Conservation (phyloP, 805 yeast genomes). For the Wickerhamomyces bisporus region DNA sequence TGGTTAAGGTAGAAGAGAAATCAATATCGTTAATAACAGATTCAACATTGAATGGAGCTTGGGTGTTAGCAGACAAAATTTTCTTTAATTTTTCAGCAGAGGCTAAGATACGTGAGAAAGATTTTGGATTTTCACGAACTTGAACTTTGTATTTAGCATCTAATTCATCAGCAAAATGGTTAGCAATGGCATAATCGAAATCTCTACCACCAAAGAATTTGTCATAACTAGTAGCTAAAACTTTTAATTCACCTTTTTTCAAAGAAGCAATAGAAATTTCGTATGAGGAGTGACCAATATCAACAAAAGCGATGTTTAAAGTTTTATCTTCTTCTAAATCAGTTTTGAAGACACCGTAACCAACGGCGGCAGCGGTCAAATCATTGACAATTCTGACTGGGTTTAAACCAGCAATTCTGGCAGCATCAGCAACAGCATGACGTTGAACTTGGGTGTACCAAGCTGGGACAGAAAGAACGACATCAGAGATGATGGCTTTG, state of each 20-base stretch:
- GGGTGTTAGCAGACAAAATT: slow-evolving; percentile 90
- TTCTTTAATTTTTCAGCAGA: slow-evolving; percentile 94
- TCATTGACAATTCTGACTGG: slow-evolving; percentile 98
- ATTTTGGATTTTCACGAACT: slow-evolving; percentile 87
- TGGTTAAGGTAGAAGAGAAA: slow-evolving; percentile 79
- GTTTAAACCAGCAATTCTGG: slow-evolving; percentile 92
- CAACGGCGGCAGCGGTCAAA: slow-evolving; percentile 97
- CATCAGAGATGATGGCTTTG: slow-evolving; percentile 71
- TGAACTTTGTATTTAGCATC: slow-evolving; percentile 90
- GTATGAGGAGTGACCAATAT: slow-evolving; percentile 95
- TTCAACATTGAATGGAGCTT: slow-evolving; percentile 93
- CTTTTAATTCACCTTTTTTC: slow-evolving; percentile 94
- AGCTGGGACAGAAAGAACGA: slow-evolving; percentile 90
- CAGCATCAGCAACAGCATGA: slow-evolving; percentile 93
- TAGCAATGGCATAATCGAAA: slow-evolving; percentile 88
- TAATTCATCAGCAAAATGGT: slow-evolving; percentile 92
- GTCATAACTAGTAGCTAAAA: slow-evolving; percentile 88
- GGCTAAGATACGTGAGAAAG: slow-evolving; percentile 84
- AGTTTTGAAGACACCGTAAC: slow-evolving; percentile 97
- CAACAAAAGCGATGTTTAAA: slow-evolving; percentile 87
- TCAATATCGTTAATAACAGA: slow-evolving; percentile 97
- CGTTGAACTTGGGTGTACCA: slow-evolving; percentile 98
- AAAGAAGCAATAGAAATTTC: slow-evolving; percentile 86
- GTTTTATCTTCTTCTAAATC: slow-evolving; percentile 94
- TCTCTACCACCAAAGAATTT: slow-evolving; percentile 98